Base-by-base conservation (phyloP, 202 grass and related monocot genomes). In the Hordeum pubiflorum region DNA sequence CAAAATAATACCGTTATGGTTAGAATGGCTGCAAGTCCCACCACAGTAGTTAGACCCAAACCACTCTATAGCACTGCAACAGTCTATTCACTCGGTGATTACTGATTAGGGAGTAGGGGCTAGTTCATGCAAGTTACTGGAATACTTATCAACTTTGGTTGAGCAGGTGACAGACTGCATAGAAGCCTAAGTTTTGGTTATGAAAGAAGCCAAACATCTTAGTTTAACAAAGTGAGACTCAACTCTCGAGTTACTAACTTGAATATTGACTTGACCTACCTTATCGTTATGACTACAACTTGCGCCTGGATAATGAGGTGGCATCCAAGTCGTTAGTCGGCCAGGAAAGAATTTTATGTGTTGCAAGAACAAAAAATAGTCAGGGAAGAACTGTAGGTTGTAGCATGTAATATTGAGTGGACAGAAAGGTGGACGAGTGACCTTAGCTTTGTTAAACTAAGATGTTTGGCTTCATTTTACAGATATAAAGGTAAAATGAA, bases 221-320 rank as follows among this genome's bases (percentile, higher is more conserved):
- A 27, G 23, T 46, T 76, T 29, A 41, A n/a, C 15, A 46, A 33
- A 76, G 57, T 46, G 15, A 78, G 38, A 78, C 24, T 78, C 38
- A 63, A 70, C 64, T 15, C 12, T 70, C 67, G 12, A 63, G 58
- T 78, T 39, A 63, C 37, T 24, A 78, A 77, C 75, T 43, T 43
- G 13, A 59, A 59, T 61, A 31, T 12, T 50, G 17, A 78, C 40
- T 78, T 48, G 59, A 48, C 40, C 29, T 31, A 29, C 23, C 4
- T 10, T 31, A 7, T 43, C 38, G 37, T 44, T 77, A 62, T 63
- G 26, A 33, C 15, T 77, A 62, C 15, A 29, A 78, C 15, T 78
- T 64, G 75, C 75, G 63, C 59, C 39, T 78, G 39, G 58, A 64
- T 78, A 26, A 78, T 48, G 75, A 64, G 24, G 59, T 64, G 75